A percentile compares a stretch with the other conserved stretches of the same genome.
These are phyloP conservation scores for Naganishia onofrii DNA, from an alignment of 768 basidiomycete species.

Conservation along the genomic window DNA sequence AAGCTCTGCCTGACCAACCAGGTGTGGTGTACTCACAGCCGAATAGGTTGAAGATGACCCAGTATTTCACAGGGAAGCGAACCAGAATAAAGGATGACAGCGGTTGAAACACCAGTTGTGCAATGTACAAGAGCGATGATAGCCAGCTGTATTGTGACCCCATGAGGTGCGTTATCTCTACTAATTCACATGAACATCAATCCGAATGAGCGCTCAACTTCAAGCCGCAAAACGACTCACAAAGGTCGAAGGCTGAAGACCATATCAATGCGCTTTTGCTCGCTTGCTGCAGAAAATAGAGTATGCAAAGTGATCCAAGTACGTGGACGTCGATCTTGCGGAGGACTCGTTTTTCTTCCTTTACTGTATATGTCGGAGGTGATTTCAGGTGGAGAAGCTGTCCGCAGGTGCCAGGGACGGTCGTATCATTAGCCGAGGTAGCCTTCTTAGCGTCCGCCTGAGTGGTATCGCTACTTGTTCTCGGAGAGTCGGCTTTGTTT, in stretches of 20 bases:
- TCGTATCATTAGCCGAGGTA: too few relatives aligned
- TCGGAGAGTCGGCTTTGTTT: too few relatives aligned
- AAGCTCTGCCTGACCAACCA: slow-evolving; percentile 22
- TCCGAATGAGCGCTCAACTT: neutral
- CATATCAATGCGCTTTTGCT: neutral
- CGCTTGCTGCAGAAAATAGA: slow-evolving; percentile 16
- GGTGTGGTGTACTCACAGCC: slow-evolving; percentile 29
- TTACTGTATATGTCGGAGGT: slow-evolving; percentile 30
- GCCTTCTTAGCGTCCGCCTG: too few relatives aligned
- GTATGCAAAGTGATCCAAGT: slow-evolving; percentile 13
- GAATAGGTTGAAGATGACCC: slow-evolving; percentile 45
- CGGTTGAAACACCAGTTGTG: slow-evolving; percentile 41
- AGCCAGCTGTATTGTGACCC: slow-evolving; percentile 58
- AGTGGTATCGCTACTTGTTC: too few relatives aligned
- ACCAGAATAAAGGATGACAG: slow-evolving; percentile 43
- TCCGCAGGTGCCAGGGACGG: too few relatives aligned
- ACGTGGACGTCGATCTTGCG: slow-evolving; percentile 40
- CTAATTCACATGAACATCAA: slow-evolving; percentile 48
- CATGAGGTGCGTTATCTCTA: slow-evolving; percentile 38
- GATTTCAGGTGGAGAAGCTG: too few relatives aligned
- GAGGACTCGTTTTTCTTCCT: slow-evolving; percentile 37
- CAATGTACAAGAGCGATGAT: slow-evolving; percentile 43
- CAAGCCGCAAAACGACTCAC: neutral
- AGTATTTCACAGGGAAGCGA: slow-evolving; percentile 48
- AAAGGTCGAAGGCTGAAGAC: slow-evolving; percentile 1